These are phyloP conservation scores for Gamsiella multidivaricata DNA, from an alignment of 192 early-diverging fungal genomes.

Conservation along the genomic window DNA sequence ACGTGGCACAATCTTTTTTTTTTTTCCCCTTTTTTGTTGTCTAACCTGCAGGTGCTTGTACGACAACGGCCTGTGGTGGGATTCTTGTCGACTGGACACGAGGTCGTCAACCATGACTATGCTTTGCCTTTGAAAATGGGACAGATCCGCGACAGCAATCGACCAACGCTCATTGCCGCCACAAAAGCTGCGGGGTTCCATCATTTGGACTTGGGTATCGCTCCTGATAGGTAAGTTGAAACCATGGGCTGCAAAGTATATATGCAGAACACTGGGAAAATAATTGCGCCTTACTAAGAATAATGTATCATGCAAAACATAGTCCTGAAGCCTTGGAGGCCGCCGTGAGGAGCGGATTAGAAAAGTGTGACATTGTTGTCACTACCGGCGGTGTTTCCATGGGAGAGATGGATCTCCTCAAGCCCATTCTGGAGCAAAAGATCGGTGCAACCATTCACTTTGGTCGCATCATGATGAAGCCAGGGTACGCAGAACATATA, in stretches of 20 bases:
- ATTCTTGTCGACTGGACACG: conserved; percentile 91
- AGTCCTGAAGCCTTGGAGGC: conserved; percentile 67
- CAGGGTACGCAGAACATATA: conserved; percentile 67
- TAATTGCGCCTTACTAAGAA: too few relatives aligned
- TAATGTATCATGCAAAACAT: too few relatives aligned
- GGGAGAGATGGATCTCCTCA: conserved; percentile 95
- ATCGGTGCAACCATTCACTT: conserved; percentile 87
- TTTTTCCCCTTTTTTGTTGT: neutral
- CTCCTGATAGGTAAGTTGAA: conserved; percentile 72
- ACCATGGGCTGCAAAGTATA: too few relatives aligned
- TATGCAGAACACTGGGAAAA: too few relatives aligned
- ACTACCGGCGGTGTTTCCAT: conserved; percentile 98
- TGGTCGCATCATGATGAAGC: conserved; percentile 93
- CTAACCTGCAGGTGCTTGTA: conserved; percentile 60
- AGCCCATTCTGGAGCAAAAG: conserved; percentile 83
- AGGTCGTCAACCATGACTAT: conserved; percentile 71
- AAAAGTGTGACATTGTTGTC: conserved; percentile 80
- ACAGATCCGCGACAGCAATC: conserved; percentile 87
- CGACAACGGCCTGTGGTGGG: conserved; percentile 76
- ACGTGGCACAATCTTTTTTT: neutral
- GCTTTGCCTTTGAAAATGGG: conserved; percentile 61
- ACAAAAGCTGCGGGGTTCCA: conserved; percentile 71
- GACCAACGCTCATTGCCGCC: conserved; percentile 78
- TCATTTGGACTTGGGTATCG: conserved; percentile 79
- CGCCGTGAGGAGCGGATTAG: conserved; percentile 57